Conservation (phyloP, 106 monocot genomes). For the Agapanthus africanus region DNA sequence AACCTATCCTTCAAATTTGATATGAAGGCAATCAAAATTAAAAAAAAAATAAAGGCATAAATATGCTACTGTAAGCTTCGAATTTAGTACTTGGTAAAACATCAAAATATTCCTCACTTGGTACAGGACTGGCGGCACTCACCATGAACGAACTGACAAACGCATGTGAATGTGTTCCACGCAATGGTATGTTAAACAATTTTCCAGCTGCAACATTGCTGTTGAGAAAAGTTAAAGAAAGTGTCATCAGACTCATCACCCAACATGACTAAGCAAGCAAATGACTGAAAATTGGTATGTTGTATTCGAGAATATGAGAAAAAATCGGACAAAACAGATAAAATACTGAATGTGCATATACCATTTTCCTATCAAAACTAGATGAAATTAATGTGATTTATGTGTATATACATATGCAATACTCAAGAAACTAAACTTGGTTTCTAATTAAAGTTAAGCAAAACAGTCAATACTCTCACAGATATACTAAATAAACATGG, state of each 20-base stretch:
- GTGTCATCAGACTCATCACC: not conserved
- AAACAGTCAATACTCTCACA: not conserved
- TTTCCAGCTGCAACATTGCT: slow-evolving; percentile 96
- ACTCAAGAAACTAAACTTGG: not conserved
- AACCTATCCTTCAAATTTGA: too few relatives aligned
- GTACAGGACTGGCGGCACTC: slow-evolving; percentile 9
- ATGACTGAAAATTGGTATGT: too few relatives aligned
- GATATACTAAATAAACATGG: not conserved
- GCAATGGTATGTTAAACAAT: slow-evolving; percentile 92
- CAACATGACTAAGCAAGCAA: not conserved
- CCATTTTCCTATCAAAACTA: not conserved
- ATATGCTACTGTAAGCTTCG: too few relatives aligned
- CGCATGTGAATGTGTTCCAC: slow-evolving; percentile 99
- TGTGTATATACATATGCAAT: not conserved
- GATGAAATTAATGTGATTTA: not conserved
- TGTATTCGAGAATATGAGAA: not conserved
- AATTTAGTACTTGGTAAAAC: too few relatives aligned
- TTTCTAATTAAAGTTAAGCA: not conserved
- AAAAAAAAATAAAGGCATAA: too few relatives aligned
- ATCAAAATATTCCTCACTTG: too few relatives aligned
- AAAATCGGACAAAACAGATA: not conserved
- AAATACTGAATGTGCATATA: not conserved
- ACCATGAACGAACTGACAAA: slow-evolving; percentile 98
- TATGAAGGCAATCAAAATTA: too few relatives aligned
- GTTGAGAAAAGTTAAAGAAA: slow-evolving; percentile 11